Evolutionary conservation across 768 basidiomycete genomes (phyloP).

Genomic region (Mycena polygramma): DNA sequence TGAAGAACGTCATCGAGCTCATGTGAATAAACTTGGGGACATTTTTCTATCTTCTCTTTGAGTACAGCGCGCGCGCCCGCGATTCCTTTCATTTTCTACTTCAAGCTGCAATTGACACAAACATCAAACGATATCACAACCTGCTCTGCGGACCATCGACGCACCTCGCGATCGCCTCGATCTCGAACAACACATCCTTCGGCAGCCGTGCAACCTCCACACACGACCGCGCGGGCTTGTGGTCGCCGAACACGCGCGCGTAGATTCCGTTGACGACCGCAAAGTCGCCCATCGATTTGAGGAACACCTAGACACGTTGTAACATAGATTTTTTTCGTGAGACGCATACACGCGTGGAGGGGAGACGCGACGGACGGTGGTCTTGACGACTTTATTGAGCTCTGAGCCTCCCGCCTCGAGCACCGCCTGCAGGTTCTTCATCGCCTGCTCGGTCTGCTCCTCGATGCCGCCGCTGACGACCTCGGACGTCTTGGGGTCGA

Average conservation of each 20-base stretch:
- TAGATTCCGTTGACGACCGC: slow-evolving; percentile 86
- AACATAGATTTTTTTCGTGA: slow-evolving; percentile 3
- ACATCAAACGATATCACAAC: slow-evolving; percentile 15
- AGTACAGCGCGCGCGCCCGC: neutral
- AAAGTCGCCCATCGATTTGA: slow-evolving; percentile 95
- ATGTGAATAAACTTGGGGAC: slow-evolving; percentile 68
- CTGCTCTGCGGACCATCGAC: slow-evolving; percentile 37
- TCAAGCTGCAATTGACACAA: slow-evolving; percentile 45
- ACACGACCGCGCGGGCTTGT: slow-evolving; percentile 93
- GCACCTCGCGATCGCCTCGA: slow-evolving; percentile 89
- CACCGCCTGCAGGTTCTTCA: slow-evolving; percentile 88
- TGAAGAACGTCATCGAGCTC: slow-evolving; percentile 88
- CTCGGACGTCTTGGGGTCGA: slow-evolving; percentile 79
- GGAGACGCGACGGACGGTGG: slow-evolving; percentile 70
- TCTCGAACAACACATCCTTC: slow-evolving; percentile 91
- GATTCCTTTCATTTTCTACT: slow-evolving; percentile 38
- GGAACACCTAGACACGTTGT: slow-evolving; percentile 75
- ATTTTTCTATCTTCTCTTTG: slow-evolving; percentile 3
- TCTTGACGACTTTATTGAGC: slow-evolving; percentile 88
- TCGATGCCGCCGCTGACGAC: slow-evolving; percentile 83
- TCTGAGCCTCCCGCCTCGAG: slow-evolving; percentile 87
- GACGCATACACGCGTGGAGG: slow-evolving; percentile 1
- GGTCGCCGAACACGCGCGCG: slow-evolving; percentile 85
- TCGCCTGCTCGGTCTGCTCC: slow-evolving; percentile 84
- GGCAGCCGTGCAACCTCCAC: slow-evolving; percentile 93